These are phyloP conservation scores for Fraxinus nigra DNA, from an alignment of 305 asterid genomes.

Conservation along the genomic window DNA sequence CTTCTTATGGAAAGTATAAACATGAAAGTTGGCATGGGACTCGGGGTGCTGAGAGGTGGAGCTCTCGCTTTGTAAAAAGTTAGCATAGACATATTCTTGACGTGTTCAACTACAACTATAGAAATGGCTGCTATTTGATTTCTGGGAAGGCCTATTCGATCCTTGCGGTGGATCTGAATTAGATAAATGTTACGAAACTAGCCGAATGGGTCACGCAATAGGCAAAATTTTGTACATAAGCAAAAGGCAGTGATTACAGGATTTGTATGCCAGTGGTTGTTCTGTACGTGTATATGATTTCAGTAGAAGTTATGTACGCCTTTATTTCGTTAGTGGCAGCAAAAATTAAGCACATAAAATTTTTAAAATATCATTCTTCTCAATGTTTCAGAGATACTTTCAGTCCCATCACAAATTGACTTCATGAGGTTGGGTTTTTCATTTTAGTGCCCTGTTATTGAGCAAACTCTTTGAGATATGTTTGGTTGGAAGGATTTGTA, in stretches of 20 bases:
- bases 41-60: conserved; percentile 1
- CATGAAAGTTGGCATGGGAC: conserved; percentile 5
- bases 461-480: not conserved
- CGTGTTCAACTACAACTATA: not conserved
- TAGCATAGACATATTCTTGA: not conserved
- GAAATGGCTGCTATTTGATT: not conserved
- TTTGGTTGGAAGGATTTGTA: not conserved
- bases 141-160: not conserved
- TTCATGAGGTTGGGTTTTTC: not conserved
- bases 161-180: not conserved
- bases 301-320: not conserved
- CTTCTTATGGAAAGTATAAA: conserved; percentile 13
- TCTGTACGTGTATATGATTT: conserved; percentile 10
- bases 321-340: not conserved
- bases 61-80: not conserved
- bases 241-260: not conserved
- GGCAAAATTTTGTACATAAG: conserved; percentile 19
- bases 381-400: not conserved
- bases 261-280: conserved; percentile 10
- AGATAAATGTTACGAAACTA: not conserved
- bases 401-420: not conserved
- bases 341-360: not conserved
- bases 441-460: not conserved
- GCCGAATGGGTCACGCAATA: not conserved
- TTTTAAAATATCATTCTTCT: not conserved